phyloP scores from a whole-genome alignment of 345 rosid species.

The Sisymbrium irio region DNA sequence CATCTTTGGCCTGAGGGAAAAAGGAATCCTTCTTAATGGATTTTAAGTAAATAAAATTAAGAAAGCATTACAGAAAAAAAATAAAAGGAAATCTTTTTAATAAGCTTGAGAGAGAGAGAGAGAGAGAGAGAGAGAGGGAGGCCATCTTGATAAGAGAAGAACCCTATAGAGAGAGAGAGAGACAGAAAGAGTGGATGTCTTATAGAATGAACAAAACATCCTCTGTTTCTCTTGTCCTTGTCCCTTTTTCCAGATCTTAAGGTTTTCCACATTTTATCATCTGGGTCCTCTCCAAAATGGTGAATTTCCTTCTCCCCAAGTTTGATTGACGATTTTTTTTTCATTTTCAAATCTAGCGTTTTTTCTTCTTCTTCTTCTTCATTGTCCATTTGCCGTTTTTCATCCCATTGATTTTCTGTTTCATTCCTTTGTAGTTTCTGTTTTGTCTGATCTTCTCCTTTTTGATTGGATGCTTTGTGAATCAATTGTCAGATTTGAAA shows the following conservation, averaged over 20 bases:
- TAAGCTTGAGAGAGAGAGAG: constrained; percentile 37
- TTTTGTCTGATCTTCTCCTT: background rate
- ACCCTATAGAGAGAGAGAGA: constrained; percentile 32
- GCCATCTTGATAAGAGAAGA: constrained; percentile 36
- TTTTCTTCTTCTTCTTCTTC: background rate
- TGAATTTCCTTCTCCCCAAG: constrained; percentile 36
- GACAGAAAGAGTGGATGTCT: constrained; percentile 33
- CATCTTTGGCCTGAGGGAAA: constrained; percentile 36
- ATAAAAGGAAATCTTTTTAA: constrained; percentile 53
- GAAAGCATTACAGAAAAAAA: constrained; percentile 31
- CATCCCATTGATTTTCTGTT: constrained; percentile 20
- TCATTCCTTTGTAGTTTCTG: constrained; percentile 3
- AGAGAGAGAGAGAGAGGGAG: constrained; percentile 32
- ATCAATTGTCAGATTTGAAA: constrained; percentile 60
- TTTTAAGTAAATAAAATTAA: constrained; percentile 30
- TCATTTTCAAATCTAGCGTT: constrained; percentile 15
- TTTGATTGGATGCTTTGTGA: constrained; percentile 39
- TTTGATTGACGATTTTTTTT: background rate
- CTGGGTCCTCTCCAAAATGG: constrained; percentile 64
- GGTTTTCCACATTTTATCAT: constrained; percentile 48
- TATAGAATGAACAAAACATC: constrained; percentile 53
- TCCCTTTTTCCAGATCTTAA: constrained; percentile 75
- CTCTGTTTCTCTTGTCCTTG: constrained; percentile 52
- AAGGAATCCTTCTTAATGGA: constrained; percentile 54
- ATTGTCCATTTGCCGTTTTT: constrained; percentile 35